Conservation (phyloP, 495 filamentous ascomycete genomes). For the Trichoderma gamsii region DNA sequence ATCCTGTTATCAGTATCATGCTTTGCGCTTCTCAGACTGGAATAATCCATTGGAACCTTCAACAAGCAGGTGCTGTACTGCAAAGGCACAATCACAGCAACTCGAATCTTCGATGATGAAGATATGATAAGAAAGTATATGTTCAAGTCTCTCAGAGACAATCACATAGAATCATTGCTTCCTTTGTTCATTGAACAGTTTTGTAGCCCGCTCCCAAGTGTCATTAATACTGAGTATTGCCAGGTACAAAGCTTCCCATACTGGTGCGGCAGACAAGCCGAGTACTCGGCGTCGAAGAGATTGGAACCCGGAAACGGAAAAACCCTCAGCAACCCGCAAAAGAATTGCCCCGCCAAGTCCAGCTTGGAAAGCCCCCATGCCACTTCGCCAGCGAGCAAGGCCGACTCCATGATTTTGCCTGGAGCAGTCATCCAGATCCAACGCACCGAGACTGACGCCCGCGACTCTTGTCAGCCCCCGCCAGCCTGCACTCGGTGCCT, state of each 20-base stretch:
- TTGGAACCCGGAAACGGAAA: constrained; percentile 1
- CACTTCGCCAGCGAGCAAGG: constrained; percentile 16
- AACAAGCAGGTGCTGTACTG: no score
- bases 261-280: not conserved
- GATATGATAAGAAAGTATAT: no score
- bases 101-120: no score
- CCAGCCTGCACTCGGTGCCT: not conserved
- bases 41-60: no score
- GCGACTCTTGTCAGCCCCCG: not conserved
- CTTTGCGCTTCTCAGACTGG: no score
- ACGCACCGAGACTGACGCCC: not conserved
- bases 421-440: constrained; percentile 7
- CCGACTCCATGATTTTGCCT: constrained; percentile 20
- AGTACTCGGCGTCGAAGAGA: not conserved
- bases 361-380: constrained; percentile 14
- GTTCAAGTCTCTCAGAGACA: no score
- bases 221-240: no score
- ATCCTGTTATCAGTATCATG: no score
- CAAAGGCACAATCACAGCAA: no score
- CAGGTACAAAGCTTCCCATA: not conserved
- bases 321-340: not conserved
- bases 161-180: no score
- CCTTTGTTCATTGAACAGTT: no score
- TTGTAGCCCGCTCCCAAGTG: no score
- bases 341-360: constrained; percentile 22